phyloP scores from a whole-genome alignment of 257 asterid species.

The Solanum raphanifolium region DNA sequence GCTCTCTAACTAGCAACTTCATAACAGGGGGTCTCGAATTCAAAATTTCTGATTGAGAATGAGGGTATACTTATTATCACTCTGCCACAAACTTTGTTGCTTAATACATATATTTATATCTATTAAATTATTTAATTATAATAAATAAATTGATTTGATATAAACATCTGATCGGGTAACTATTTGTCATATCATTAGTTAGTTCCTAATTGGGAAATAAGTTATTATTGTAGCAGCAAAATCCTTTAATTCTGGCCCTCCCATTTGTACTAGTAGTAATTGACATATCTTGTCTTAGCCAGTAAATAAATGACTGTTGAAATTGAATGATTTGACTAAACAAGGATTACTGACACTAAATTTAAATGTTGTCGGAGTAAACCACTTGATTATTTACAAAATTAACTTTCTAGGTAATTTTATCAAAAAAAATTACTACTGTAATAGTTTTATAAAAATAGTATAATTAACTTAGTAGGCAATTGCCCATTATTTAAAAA shows the following conservation, averaged over 20 bases:
- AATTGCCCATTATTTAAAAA: neutral
- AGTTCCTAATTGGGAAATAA: neutral
- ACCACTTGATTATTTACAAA: neutral
- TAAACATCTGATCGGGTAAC: neutral
- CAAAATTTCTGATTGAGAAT: neutral
- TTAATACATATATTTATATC: too few species aligned
- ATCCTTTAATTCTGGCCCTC: neutral
- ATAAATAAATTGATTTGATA: neutral
- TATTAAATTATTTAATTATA: too few species aligned
- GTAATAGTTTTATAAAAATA: too few species aligned
- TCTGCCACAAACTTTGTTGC: neutral
- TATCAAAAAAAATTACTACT: too few species aligned
- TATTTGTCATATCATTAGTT: neutral
- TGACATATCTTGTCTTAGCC: neutral
- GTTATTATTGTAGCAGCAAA: neutral
- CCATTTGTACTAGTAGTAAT: neutral
- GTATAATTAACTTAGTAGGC: too few species aligned
- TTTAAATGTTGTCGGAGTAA: neutral
- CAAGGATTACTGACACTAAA: neutral
- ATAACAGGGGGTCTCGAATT: fast-evolving
- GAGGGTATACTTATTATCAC: too few species aligned
- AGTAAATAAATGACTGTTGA: neutral
- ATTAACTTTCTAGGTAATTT: neutral
- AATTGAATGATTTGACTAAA: neutral
- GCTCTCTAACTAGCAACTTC: too few species aligned